phyloP scores from a whole-genome alignment of 163 green algal genomes.

The Trebouxiophyceae sp. region DNA sequence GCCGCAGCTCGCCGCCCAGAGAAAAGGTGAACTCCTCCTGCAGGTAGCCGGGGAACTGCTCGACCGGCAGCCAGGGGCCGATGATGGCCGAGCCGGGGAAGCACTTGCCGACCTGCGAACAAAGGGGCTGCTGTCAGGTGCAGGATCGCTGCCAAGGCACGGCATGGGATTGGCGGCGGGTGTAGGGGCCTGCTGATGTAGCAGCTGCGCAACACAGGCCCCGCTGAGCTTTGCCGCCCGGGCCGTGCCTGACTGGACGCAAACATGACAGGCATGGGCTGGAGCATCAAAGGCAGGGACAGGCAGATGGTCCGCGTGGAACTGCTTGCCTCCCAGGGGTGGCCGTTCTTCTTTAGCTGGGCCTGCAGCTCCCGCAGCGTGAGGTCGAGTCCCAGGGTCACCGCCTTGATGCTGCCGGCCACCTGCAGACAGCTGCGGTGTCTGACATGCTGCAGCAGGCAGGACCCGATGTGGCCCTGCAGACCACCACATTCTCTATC shows the following conservation, averaged over 20 bases:
- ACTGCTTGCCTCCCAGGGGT: slow-evolving; percentile 23
- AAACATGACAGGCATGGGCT: background rate
- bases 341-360: slow-evolving; percentile 16
- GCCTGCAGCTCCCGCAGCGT: slow-evolving; percentile 21
- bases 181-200: background rate
- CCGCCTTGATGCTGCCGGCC: slow-evolving; percentile 6
- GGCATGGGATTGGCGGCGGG: background rate
- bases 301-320: too few relatives aligned
- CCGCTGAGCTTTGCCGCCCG: background rate
- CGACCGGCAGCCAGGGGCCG: slow-evolving; percentile 16
- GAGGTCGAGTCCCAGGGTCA: slow-evolving; percentile 20
- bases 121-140: background rate
- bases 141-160: background rate
- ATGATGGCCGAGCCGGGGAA: slow-evolving; percentile 16
- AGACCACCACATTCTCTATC: too few relatives aligned
- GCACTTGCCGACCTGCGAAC: background rate
- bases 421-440: too few relatives aligned
- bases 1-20: slow-evolving; percentile 13
- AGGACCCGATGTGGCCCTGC: background rate
- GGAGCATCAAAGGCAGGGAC: background rate
- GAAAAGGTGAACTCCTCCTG: slow-evolving; percentile 12
- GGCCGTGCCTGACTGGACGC: background rate
- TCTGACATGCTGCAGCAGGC: too few relatives aligned
- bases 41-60: slow-evolving; percentile 15
- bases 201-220: background rate